phyloP scores from a whole-genome alignment of 768 basidiomycete genomes.

The Suillus plorans region DNA sequence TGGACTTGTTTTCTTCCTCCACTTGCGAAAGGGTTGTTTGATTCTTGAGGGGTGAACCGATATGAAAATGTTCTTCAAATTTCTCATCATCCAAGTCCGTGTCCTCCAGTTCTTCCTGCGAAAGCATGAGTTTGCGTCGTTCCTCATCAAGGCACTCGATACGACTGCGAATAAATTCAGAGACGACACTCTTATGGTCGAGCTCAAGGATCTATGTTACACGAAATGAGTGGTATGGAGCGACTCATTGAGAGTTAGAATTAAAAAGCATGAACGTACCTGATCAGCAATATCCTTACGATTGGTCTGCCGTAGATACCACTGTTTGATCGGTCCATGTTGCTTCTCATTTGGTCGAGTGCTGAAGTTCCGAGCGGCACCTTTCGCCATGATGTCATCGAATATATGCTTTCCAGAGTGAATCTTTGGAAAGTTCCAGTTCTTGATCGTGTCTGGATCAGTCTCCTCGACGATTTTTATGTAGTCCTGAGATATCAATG shows the following conservation, averaged over 20 bases:
- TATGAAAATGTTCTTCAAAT: neutral
- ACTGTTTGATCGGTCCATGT: neutral
- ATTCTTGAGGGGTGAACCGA: neutral
- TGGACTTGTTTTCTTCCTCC: conserved; percentile 4
- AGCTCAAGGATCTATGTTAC: neutral
- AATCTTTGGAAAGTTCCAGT: conserved; percentile 5
- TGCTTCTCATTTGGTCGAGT: neutral
- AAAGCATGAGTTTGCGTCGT: neutral
- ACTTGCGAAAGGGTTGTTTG: neutral
- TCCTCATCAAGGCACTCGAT: neutral
- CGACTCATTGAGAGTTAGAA: neutral
- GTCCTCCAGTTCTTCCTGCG: neutral
- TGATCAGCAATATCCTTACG: neutral
- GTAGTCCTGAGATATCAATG: neutral
- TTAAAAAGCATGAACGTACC: neutral
- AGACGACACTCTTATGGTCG: neutral
- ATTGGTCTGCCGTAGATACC: neutral
- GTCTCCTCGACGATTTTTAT: neutral
- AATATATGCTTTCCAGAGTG: neutral
- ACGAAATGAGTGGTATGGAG: neutral
- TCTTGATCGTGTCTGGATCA: neutral
- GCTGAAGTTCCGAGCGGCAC: neutral
- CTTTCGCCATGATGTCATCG: neutral
- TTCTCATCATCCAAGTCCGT: neutral
- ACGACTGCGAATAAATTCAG: neutral